Evolutionary conservation across 306 rosid species (phyloP).

Genomic region (Bauhinia variegata): DNA sequence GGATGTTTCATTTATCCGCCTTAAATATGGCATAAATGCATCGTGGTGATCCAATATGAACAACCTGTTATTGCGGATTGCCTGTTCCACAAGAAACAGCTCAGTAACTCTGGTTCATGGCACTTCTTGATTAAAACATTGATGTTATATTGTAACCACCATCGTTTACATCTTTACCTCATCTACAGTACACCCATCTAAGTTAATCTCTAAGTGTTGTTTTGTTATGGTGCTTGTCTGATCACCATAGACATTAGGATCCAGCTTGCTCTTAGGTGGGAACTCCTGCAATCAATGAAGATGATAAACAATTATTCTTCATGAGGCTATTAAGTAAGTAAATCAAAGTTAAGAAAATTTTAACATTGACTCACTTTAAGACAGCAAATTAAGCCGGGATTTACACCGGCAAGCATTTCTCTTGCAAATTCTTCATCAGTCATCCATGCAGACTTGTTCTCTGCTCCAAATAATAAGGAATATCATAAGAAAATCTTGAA

Average conservation of each 20-base stretch:
- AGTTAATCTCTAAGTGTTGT: slow-evolving; percentile 43
- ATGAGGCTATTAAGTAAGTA: no score
- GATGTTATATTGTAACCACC: no score
- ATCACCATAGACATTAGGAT: slow-evolving; percentile 57
- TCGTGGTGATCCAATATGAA: slow-evolving; percentile 79
- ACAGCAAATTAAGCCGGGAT: slow-evolving; percentile 47
- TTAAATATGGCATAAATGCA: slow-evolving; percentile 60
- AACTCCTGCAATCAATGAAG: slow-evolving; percentile 49
- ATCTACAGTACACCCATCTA: slow-evolving; percentile 54
- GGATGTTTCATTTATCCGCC: slow-evolving; percentile 46
- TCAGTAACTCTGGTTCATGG: neutral
- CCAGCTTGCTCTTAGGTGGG: slow-evolving; percentile 66
- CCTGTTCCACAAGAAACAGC: slow-evolving; percentile 47
- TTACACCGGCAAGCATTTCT: slow-evolving; percentile 70
- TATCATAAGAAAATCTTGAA: no score
- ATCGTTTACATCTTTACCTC: no score
- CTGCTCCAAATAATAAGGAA: slow-evolving; percentile 31
- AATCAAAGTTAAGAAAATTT: neutral
- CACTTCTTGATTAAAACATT: neutral
- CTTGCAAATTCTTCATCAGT: slow-evolving; percentile 74
- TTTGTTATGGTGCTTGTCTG: slow-evolving; percentile 57
- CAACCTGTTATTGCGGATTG: slow-evolving; percentile 53
- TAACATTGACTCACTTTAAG: slow-evolving; percentile 30
- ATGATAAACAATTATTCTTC: no score
- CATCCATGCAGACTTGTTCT: slow-evolving; percentile 57